Percentiles rank a stretch among this genome's conserved stretches.
These are phyloP conservation scores for Pseudogymnoascus sp. DNA, from an alignment of 2,329 filamentous ascomycete species.

Conservation along the genomic window DNA sequence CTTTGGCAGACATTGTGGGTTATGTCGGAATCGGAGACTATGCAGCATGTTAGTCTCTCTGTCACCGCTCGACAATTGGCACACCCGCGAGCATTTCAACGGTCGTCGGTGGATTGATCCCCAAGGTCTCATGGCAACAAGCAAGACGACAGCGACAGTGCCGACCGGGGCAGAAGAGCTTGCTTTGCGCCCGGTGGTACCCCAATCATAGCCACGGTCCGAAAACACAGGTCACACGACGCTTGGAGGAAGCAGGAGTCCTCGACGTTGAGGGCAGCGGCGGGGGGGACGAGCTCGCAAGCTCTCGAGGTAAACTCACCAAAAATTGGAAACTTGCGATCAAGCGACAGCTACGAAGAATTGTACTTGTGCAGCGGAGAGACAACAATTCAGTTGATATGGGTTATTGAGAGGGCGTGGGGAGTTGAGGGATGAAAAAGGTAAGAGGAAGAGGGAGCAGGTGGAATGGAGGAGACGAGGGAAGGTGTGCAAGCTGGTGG, in stretches of 20 bases:
- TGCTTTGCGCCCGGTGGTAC: background rate
- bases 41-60: background rate
- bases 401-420: conserved; percentile 4
- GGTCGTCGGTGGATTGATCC: background rate
- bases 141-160: background rate
- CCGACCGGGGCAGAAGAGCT: background rate
- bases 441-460: background rate
- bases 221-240: background rate
- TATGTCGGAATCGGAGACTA: conserved; percentile 2
- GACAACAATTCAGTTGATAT: conserved; percentile 1
- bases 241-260: background rate
- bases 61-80: background rate
- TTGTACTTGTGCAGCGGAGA: background rate
- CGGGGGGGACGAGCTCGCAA: background rate
- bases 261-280: background rate
- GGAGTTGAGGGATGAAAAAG: background rate
- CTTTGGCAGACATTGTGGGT: conserved; percentile 81
- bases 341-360: background rate
- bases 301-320: conserved; percentile 1
- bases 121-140: background rate
- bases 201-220: background rate
- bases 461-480: conserved; percentile 1
- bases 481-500: conserved; percentile 15
- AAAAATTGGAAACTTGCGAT: conserved; percentile 2
- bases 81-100: background rate